Percentiles rank a stretch among this genome's conserved stretches.
These are phyloP conservation scores for Fusarium proliferatum DNA, from an alignment of 2,329 filamentous ascomycete species.

Conservation along the genomic window DNA sequence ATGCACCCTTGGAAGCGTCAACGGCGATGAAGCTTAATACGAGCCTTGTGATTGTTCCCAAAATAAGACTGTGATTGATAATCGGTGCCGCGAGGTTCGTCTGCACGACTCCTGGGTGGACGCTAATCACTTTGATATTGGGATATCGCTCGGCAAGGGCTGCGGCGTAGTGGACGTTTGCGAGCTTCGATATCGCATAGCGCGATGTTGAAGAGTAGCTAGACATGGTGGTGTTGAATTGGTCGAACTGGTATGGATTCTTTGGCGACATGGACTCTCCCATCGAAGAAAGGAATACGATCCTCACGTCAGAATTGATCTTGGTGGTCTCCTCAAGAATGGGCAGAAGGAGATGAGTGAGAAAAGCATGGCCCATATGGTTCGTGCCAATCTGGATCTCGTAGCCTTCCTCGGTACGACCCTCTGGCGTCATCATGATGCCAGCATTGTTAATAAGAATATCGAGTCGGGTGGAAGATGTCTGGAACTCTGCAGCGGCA, in stretches of 20 bases:
- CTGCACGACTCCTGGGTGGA: slow-evolving; percentile 2
- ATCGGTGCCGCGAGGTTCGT: too few relatives aligned
- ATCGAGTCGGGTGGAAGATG: background rate
- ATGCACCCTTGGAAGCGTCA: background rate
- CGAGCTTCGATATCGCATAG: slow-evolving; percentile 1
- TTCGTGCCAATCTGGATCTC: slow-evolving; percentile 9
- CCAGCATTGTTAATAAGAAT: slow-evolving; percentile 7
- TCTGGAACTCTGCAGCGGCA: background rate
- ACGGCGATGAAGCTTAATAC: background rate
- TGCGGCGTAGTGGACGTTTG: slow-evolving; percentile 13
- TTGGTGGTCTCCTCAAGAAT: background rate
- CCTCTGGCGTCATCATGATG: slow-evolving; percentile 10
- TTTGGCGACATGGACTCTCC: background rate
- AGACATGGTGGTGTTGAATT: slow-evolving; percentile 6
- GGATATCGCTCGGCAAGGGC: slow-evolving; percentile 1
- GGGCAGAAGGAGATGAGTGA: background rate
- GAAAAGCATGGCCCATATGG: background rate
- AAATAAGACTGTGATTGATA: too few relatives aligned
- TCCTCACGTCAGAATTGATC: background rate
- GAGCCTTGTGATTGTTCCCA: background rate
- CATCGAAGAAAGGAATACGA: background rate
- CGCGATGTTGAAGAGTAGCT: background rate
- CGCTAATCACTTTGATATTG: background rate
- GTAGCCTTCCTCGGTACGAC: slow-evolving; percentile 4
- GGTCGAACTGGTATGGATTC: slow-evolving; percentile 7